Evolutionary conservation across 2,329 filamentous ascomycete species (phyloP).

Genomic region (Neonectria hederae): DNA sequence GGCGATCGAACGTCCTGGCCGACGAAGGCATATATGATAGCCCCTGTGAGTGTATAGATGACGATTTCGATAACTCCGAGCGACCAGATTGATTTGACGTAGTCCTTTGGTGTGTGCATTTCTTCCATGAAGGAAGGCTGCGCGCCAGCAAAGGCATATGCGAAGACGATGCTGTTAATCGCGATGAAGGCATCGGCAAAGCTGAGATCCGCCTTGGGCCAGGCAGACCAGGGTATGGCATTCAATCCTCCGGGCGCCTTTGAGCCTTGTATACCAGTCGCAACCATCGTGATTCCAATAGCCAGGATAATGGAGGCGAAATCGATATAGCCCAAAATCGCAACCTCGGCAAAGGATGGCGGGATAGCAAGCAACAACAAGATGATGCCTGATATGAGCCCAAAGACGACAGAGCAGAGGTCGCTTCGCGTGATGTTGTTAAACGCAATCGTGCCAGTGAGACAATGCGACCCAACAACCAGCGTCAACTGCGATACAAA

Average conservation of each 20-base stretch:
- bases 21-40: background rate
- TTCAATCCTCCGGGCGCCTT: background rate
- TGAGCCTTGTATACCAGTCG: background rate
- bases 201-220: background rate
- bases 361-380: background rate
- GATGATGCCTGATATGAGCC: background rate
- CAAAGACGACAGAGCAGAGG: background rate
- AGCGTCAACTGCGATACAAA: slow-evolving; percentile 1
- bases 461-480: background rate
- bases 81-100: background rate
- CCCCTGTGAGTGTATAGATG: background rate
- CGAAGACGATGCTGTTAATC: background rate
- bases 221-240: background rate
- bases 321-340: background rate
- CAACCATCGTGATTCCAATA: background rate
- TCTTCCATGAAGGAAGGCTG: background rate
- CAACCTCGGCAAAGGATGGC: background rate
- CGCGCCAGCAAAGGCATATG: slow-evolving; percentile 1
- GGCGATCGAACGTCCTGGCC: slow-evolving; percentile 1
- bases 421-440: slow-evolving; percentile 1
- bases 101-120: slow-evolving; percentile 3
- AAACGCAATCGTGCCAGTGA: background rate
- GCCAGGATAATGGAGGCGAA: background rate
- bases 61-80: background rate
- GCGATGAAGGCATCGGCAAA: slow-evolving; percentile 1